Evolutionary conservation across 148 eudicot species (phyloP).

Genomic region (Dysphania ambrosioides): DNA sequence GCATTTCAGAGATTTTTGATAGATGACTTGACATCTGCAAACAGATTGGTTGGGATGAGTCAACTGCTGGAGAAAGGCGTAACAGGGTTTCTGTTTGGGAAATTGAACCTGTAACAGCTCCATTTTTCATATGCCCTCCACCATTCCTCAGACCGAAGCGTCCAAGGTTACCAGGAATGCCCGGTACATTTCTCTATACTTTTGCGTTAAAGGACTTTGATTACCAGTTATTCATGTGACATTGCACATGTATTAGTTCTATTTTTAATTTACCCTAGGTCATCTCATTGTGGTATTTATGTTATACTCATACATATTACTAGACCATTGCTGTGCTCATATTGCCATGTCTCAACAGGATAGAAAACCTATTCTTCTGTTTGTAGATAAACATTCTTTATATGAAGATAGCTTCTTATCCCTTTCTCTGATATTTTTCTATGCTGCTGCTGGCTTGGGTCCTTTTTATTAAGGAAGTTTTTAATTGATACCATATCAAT

Average conservation of each 20-base stretch:
- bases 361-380: not conserved
- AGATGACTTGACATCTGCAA: slow-evolving; percentile 12
- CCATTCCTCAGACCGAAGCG: slow-evolving; percentile 76
- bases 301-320: too few species aligned
- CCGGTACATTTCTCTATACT: slow-evolving; percentile 40
- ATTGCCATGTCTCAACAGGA: not conserved
- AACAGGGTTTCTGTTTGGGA: slow-evolving; percentile 94
- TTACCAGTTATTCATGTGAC: not conserved
- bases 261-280: not conserved
- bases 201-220: not conserved
- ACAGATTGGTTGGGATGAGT: slow-evolving; percentile 98
- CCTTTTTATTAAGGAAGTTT: not conserved
- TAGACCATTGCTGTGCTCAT: not conserved
- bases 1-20: not conserved
- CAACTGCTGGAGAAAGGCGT: slow-evolving; percentile 92
- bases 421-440: not conserved
- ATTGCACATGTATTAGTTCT: not conserved
- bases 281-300: not conserved
- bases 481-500: not conserved
- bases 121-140: slow-evolving; percentile 94
- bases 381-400: not conserved
- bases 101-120: slow-evolving; percentile 95
- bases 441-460: not conserved
- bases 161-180: slow-evolving; percentile 85
- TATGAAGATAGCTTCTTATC: not conserved